Percentiles rank a stretch among this genome's conserved stretches.
Conservation (phyloP, 345 rosid species). For the Brassica napus region DNA sequence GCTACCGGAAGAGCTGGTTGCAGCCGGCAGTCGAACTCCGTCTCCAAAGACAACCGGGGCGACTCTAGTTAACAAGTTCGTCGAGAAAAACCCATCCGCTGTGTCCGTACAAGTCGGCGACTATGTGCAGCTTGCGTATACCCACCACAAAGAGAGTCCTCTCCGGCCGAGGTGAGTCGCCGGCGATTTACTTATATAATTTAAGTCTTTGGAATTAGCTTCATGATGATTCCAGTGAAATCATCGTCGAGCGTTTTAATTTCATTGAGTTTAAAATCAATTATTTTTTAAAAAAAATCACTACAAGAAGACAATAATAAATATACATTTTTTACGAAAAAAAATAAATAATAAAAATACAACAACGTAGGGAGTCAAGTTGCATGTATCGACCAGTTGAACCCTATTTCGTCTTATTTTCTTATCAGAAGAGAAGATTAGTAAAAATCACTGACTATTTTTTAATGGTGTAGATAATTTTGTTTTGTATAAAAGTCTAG, state of each 20-base stretch:
- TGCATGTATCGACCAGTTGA: conserved; percentile 6
- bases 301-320: background rate
- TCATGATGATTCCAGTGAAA: conserved; percentile 13
- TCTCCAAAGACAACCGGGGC: conserved; percentile 76
- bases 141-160: conserved; percentile 70
- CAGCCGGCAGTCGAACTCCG: conserved; percentile 91
- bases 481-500: background rate
- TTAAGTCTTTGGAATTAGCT: background rate
- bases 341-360: background rate
- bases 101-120: conserved; percentile 78
- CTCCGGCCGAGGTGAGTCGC: conserved; percentile 70
- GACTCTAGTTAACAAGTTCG: conserved; percentile 64
- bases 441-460: background rate
- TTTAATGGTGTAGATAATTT: background rate
- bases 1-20: conserved; percentile 93
- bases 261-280: background rate
- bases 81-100: conserved; percentile 56
- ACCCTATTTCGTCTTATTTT: conserved; percentile 5
- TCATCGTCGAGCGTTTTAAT: conserved; percentile 5
- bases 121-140: conserved; percentile 67
- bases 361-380: background rate
- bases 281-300: too few species aligned
- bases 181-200: background rate
- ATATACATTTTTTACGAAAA: too few species aligned
- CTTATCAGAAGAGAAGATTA: conserved; percentile 1